These are phyloP conservation scores for Dioszegia hungarica DNA, from an alignment of 768 basidiomycete species.

Conservation along the genomic window DNA sequence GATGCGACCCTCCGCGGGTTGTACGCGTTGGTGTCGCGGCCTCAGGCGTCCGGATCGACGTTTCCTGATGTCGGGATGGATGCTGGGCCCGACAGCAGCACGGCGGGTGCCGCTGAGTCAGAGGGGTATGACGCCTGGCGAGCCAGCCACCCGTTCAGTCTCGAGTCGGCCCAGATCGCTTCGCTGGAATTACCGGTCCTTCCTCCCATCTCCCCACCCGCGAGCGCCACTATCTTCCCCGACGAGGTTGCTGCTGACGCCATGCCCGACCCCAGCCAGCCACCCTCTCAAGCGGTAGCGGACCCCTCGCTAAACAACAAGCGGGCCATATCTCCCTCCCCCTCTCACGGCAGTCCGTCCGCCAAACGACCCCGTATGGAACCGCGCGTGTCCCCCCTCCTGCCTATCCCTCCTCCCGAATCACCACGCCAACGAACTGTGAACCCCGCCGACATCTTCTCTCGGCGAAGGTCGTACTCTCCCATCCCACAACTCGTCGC, in stretches of 20 bases:
- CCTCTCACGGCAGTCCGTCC: background rate
- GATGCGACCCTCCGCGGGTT: constrained; percentile 18
- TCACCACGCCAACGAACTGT: background rate
- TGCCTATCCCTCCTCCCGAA: background rate
- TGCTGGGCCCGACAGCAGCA: constrained; percentile 1
- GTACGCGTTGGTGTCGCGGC: constrained; percentile 19
- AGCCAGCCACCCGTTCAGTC: constrained; percentile 33
- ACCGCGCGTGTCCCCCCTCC: background rate
- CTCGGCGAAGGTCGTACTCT: background rate
- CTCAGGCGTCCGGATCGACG: background rate
- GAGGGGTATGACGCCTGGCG: constrained; percentile 28
- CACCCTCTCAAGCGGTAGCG: no score
- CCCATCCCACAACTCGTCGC: background rate
- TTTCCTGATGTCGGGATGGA: constrained; percentile 33
- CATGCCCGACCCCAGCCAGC: background rate
- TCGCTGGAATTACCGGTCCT: constrained; percentile 20
- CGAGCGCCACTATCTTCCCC: constrained; percentile 29
- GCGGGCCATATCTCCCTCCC: background rate
- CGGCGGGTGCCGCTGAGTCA: background rate
- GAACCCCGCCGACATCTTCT: background rate
- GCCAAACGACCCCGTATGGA: background rate
- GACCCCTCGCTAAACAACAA: constrained; percentile 4
- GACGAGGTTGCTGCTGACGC: constrained; percentile 19
- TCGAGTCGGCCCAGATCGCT: constrained; percentile 12
- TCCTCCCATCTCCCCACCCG: constrained; percentile 34